phyloP scores from a whole-genome alignment of 805 yeast genomes.

The Pichia cephalocereana region DNA sequence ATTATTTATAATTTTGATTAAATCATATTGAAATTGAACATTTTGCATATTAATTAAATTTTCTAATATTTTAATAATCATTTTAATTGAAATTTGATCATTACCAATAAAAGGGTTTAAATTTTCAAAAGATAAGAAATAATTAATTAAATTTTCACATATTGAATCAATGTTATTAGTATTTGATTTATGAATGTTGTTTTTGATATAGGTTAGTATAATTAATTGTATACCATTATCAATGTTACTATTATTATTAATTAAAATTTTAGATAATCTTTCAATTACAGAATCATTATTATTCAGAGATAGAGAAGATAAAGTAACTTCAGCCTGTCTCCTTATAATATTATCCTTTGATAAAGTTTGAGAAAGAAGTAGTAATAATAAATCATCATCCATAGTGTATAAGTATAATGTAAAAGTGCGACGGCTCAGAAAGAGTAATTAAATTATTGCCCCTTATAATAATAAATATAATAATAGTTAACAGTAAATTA shows the following conservation, averaged over 20 bases:
- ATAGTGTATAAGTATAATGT: not conserved
- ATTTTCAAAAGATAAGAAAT: not conserved
- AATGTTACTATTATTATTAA: not conserved
- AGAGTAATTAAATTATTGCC: too few relatives aligned
- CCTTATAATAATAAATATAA: too few relatives aligned
- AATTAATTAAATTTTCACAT: not conserved
- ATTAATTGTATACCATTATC: not conserved
- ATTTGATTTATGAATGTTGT: not conserved
- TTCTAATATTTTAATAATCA: constrained; percentile 40
- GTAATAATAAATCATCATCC: not conserved
- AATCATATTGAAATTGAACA: constrained; percentile 39
- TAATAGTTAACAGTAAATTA: too few relatives aligned
- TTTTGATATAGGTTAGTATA: not conserved
- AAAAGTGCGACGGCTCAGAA: not conserved
- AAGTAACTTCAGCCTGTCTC: not conserved
- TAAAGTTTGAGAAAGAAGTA: not conserved
- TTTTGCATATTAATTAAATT: constrained; percentile 38
- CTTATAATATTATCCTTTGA: not conserved
- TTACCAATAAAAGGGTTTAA: not conserved
- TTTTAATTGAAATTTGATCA: not conserved
- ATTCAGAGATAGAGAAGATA: not conserved
- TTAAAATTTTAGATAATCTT: too few relatives aligned
- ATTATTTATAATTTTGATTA: constrained; percentile 33
- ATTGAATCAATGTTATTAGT: not conserved
- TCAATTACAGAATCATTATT: not conserved